A percentile compares a stretch with the other conserved stretches of the same genome.
Conservation (phyloP, 2,329 filamentous ascomycete species). For the Alternaria ventricosa region DNA sequence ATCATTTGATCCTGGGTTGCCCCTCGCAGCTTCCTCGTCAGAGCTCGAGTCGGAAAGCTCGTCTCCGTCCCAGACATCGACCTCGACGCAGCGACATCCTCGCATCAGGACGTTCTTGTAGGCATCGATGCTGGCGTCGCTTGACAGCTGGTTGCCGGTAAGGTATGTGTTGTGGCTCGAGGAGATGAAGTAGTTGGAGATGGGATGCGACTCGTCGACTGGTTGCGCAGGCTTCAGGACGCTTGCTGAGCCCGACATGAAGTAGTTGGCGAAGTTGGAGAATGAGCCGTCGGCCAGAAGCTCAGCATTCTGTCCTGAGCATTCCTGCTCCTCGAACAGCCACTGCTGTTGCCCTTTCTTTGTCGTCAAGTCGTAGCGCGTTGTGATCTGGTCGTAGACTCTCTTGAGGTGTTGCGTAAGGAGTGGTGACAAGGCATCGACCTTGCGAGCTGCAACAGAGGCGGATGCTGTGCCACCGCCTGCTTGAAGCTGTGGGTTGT, state of each 20-base stretch:
- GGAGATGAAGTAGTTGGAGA: slow-evolving; percentile 92
- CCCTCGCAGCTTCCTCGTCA: slow-evolving; percentile 38
- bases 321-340: slow-evolving; percentile 42
- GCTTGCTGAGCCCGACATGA: slow-evolving; percentile 54
- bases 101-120: slow-evolving; percentile 78
- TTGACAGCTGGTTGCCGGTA: slow-evolving; percentile 82
- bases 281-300: slow-evolving; percentile 41
- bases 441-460: slow-evolving; percentile 33
- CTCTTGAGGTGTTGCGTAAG: slow-evolving; percentile 38
- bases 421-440: slow-evolving; percentile 39
- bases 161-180: slow-evolving; percentile 96
- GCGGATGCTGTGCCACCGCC: slow-evolving; percentile 45
- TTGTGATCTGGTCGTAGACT: slow-evolving; percentile 38
- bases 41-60: slow-evolving; percentile 51
- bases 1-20: slow-evolving; percentile 25
- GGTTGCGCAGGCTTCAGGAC: slow-evolving; percentile 52
- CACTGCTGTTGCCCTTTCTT: slow-evolving; percentile 41
- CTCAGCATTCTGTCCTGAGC: slow-evolving; percentile 26
- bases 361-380: slow-evolving; percentile 38
- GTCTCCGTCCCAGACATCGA: slow-evolving; percentile 90
- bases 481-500: slow-evolving; percentile 46
- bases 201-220: slow-evolving; percentile 68
- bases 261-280: slow-evolving; percentile 50
- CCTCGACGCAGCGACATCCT: slow-evolving; percentile 89
- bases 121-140: slow-evolving; percentile 75